These are phyloP conservation scores for Dactylellina parvicollis DNA, from an alignment of 2,329 filamentous ascomycete species.

Conservation along the genomic window DNA sequence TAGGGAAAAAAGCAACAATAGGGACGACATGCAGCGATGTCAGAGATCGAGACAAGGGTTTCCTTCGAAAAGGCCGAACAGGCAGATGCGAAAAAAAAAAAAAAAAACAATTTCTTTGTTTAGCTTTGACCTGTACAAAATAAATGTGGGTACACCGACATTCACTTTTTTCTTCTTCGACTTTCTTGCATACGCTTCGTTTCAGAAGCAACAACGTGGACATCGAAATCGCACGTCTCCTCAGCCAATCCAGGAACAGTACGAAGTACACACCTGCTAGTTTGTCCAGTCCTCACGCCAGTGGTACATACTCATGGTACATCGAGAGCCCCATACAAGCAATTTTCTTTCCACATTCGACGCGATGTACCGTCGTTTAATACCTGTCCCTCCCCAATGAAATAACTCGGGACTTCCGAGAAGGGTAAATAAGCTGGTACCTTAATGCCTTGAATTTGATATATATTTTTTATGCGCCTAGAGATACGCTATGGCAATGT, in stretches of 20 bases:
- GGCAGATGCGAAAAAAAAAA: constrained; percentile 38
- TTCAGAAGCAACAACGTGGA: constrained; percentile 53
- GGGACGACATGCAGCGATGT: constrained; percentile 31
- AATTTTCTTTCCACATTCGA: neutral
- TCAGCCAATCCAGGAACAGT: constrained; percentile 30
- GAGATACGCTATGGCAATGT: neutral
- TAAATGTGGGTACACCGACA: constrained; percentile 1
- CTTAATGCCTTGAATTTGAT: neutral
- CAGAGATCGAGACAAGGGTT: constrained; percentile 51
- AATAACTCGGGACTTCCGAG: neutral
- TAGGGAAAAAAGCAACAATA: constrained; percentile 14
- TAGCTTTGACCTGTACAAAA: constrained; percentile 7
- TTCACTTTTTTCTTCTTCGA: constrained; percentile 1
- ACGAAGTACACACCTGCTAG: neutral
- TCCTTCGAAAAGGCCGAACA: constrained; percentile 28
- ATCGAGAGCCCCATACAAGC: neutral
- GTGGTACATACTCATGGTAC: neutral
- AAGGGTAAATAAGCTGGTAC: neutral
- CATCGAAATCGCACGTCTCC: constrained; percentile 18
- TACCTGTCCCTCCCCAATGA: neutral
- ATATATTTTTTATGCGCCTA: neutral
- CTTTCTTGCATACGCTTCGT: constrained; percentile 34
- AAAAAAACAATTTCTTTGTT: constrained; percentile 6
- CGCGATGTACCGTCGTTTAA: neutral
- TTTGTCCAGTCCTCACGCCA: constrained; percentile 3